phyloP scores from a whole-genome alignment of 2,329 filamentous ascomycete species.

The Lasiodiplodia hormozganensis region DNA sequence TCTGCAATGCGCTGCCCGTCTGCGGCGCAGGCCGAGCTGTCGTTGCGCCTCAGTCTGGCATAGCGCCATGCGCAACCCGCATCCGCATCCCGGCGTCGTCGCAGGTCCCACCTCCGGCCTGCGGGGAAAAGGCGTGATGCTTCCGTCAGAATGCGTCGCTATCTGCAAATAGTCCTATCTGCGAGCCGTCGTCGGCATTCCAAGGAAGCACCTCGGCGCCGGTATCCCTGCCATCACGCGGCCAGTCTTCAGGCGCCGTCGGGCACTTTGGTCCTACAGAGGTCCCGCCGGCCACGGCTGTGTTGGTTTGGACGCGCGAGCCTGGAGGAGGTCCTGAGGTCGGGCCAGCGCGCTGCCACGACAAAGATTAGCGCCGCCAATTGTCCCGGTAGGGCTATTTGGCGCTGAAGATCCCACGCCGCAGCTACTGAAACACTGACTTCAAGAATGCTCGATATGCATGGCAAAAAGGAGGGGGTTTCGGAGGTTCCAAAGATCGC shows the following conservation, averaged over 20 bases:
- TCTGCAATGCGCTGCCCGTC: neutral
- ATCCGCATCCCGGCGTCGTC: neutral
- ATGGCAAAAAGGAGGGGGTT: neutral
- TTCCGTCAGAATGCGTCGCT: neutral
- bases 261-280: constrained; percentile 9
- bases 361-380: constrained; percentile 12
- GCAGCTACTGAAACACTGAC: neutral
- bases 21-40: constrained; percentile 1
- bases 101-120: neutral
- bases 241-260: too few species aligned
- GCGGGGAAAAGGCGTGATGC: neutral
- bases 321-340: constrained; percentile 11
- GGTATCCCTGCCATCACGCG: neutral
- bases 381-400: constrained; percentile 7
- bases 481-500: neutral
- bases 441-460: neutral
- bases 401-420: constrained; percentile 12
- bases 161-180: constrained; percentile 8
- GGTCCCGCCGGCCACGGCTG: constrained; percentile 4
- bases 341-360: constrained; percentile 22
- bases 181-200: neutral
- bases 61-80: constrained; percentile 11
- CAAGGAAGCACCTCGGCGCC: constrained; percentile 10
- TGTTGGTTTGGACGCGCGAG: constrained; percentile 21
- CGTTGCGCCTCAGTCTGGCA: constrained; percentile 7